Evolutionary conservation across 176 grass and related monocot genomes (phyloP).

Genomic region (Canna indica): DNA sequence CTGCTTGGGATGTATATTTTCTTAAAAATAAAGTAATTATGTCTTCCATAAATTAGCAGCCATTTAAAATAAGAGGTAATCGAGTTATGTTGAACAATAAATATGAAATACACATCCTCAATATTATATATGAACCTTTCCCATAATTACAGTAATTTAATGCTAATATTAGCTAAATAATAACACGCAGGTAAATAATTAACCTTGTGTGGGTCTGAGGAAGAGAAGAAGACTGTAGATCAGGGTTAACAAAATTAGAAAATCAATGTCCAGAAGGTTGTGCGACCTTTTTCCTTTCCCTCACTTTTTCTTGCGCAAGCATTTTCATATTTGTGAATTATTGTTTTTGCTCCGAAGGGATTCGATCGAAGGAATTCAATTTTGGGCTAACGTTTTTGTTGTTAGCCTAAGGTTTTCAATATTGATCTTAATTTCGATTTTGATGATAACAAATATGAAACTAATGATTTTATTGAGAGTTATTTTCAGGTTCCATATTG

Average conservation of each 20-base stretch:
- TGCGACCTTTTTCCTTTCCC: conserved; percentile 11
- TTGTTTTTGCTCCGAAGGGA: conserved; percentile 1
- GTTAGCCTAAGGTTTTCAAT: no score
- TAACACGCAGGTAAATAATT: not conserved
- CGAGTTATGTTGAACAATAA: no score
- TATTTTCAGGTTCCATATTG: no score
- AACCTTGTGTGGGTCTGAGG: not conserved
- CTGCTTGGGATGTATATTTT: not conserved
- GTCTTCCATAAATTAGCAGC: not conserved
- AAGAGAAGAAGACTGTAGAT: conserved; percentile 4
- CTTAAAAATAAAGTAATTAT: not conserved
- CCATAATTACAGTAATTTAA: not conserved
- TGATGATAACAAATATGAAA: no score
- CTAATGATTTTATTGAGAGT: no score
- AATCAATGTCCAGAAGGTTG: conserved; percentile 2
- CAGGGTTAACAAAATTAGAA: not conserved
- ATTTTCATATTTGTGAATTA: conserved; percentile 14
- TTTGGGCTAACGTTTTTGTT: no score
- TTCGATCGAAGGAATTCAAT: conserved; percentile 1
- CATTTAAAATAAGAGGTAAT: no score
- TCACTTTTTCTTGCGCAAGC: conserved; percentile 5
- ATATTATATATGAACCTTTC: not conserved
- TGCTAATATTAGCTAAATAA: not conserved
- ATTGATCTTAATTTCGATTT: no score
- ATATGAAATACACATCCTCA: not conserved